These are phyloP conservation scores for Myrica gale DNA, from an alignment of 306 rosid species.

Conservation along the genomic window DNA sequence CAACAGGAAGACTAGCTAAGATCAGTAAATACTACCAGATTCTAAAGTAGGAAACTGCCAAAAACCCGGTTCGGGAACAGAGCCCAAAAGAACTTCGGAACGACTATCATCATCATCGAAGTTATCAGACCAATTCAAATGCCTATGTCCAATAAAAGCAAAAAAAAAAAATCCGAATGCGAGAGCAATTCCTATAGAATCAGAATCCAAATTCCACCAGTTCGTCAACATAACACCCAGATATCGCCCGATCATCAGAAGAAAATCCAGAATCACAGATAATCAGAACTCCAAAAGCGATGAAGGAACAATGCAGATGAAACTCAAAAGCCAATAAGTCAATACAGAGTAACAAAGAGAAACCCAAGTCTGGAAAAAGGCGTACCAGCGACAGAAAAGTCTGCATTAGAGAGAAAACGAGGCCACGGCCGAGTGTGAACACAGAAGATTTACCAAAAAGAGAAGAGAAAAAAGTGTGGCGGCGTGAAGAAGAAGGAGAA, in stretches of 20 bases:
- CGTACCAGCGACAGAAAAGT: conserved; percentile 26
- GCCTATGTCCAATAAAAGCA: not conserved
- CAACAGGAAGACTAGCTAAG: not conserved
- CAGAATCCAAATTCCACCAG: conserved; percentile 18
- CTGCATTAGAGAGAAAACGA: conserved; percentile 6
- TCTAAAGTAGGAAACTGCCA: conserved; percentile 6
- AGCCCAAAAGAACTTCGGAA: conserved; percentile 12
- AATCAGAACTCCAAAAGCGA: not conserved
- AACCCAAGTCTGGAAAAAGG: conserved; percentile 8
- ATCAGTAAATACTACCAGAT: not conserved
- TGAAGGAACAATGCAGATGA: conserved; percentile 23
- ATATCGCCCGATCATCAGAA: conserved; percentile 23
- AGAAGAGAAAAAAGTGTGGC: conserved; percentile 36
- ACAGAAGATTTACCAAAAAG: not conserved
- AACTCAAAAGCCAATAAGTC: conserved; percentile 6
- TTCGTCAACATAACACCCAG: conserved; percentile 25
- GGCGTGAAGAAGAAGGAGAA: conserved; percentile 41
- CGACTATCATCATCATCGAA: conserved; percentile 3
- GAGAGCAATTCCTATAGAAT: not conserved
- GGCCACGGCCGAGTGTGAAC: not conserved
- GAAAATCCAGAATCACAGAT: conserved; percentile 16
- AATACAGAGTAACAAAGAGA: not conserved
- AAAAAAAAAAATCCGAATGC: conserved; percentile 8
- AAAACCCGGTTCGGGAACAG: conserved; percentile 12
- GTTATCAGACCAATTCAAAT: not conserved